Percentiles rank a stretch among this genome's conserved stretches.
Conservation (phyloP, 2,329 filamentous ascomycete species). For the Paraphoma chrysanthemicola region DNA sequence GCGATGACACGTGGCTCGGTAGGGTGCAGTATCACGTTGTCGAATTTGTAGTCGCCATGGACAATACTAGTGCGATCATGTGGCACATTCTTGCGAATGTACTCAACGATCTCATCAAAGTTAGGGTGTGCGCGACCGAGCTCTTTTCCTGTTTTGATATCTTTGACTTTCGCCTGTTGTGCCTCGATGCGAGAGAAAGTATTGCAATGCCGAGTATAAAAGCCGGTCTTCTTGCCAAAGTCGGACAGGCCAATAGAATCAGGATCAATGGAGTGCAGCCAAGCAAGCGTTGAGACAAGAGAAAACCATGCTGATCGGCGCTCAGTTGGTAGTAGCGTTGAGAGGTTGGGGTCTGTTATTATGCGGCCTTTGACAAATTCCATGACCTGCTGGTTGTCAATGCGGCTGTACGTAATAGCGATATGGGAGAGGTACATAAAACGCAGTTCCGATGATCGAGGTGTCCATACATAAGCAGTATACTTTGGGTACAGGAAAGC, state of each 20-base stretch:
- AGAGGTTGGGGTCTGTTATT: slow-evolving; percentile 84
- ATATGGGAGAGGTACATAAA: slow-evolving; percentile 66
- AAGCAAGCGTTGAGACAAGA: slow-evolving; percentile 79
- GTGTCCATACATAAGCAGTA: slow-evolving; percentile 86
- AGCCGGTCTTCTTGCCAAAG: slow-evolving; percentile 77
- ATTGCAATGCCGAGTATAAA: slow-evolving; percentile 83
- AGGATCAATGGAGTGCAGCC: slow-evolving; percentile 78
- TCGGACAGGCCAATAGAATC: slow-evolving; percentile 69
- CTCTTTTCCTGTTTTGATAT: slow-evolving; percentile 72
- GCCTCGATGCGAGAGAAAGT: slow-evolving; percentile 81
- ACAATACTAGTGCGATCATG: slow-evolving; percentile 79
- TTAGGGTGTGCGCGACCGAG: slow-evolving; percentile 76
- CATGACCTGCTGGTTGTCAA: slow-evolving; percentile 69
- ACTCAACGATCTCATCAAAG: slow-evolving; percentile 78
- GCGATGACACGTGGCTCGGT: slow-evolving; percentile 87
- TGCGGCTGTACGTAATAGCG: not conserved
- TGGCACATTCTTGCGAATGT: slow-evolving; percentile 72
- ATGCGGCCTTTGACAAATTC: slow-evolving; percentile 91
- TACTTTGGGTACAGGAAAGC: slow-evolving; percentile 83
- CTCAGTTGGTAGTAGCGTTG: slow-evolving; percentile 69
- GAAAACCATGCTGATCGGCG: slow-evolving; percentile 54
- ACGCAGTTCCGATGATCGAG: slow-evolving; percentile 81
- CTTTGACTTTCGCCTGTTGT: slow-evolving; percentile 75
- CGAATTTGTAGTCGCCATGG: slow-evolving; percentile 92
- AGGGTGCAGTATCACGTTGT: slow-evolving; percentile 73